These are phyloP conservation scores for Mycosphaerella sp. DNA, from an alignment of 2,329 filamentous ascomycete genomes.

Conservation along the genomic window DNA sequence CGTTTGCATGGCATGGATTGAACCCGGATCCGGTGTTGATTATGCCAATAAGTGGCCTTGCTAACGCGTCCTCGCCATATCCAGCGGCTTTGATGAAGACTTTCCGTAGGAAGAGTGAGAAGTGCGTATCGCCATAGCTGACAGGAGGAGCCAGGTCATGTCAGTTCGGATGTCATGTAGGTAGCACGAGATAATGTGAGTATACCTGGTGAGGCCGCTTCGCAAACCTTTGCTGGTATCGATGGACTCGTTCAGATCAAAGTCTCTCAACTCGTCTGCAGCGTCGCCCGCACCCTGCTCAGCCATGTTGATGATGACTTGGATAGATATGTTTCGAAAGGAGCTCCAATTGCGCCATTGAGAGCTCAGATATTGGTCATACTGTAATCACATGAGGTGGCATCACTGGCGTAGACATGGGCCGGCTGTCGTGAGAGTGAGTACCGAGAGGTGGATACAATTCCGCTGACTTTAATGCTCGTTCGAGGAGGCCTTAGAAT, in stretches of 20 bases:
- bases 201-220: slow-evolving; percentile 18
- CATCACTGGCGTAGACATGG: background rate
- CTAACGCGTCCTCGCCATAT: slow-evolving; percentile 65
- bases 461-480: background rate
- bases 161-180: slow-evolving; percentile 52
- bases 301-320: background rate
- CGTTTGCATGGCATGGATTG: slow-evolving; percentile 69
- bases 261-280: slow-evolving; percentile 15
- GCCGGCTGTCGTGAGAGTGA: slow-evolving; percentile 4
- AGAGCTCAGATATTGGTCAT: slow-evolving; percentile 1
- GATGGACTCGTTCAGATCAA: slow-evolving; percentile 18
- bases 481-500: too few relatives aligned
- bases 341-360: slow-evolving; percentile 1
- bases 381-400: background rate
- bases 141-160: slow-evolving; percentile 36
- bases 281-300: background rate
- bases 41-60: slow-evolving; percentile 65
- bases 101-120: slow-evolving; percentile 67
- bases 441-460: slow-evolving; percentile 5
- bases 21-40: slow-evolving; percentile 67
- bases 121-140: slow-evolving; percentile 67
- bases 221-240: slow-evolving; percentile 15
- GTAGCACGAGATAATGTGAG: background rate
- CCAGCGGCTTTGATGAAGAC: slow-evolving; percentile 72
- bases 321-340: background rate